Percentiles rank a stretch among this genome's conserved stretches.
phyloP scores from a whole-genome alignment of 345 rosid species.

The Ricinus communis region DNA sequence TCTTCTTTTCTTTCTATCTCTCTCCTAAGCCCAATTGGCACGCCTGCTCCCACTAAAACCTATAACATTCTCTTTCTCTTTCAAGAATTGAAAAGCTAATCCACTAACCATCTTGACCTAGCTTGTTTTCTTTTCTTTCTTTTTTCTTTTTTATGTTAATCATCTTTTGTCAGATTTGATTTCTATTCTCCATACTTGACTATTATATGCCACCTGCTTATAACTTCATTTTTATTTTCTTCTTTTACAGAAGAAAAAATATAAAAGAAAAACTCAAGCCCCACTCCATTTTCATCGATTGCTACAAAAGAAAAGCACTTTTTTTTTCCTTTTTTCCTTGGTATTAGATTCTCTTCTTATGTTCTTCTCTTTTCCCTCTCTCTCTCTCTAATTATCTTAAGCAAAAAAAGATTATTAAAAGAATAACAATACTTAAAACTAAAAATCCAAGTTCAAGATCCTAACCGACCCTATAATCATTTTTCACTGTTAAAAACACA shows the following conservation, averaged over 20 bases:
- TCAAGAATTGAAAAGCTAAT: conserved; percentile 18
- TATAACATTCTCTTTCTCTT: conserved; percentile 18
- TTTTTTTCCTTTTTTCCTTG: neutral
- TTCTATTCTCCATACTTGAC: no score
- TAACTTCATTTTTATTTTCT: no score
- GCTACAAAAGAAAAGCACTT: conserved; percentile 38
- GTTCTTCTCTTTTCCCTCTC: neutral
- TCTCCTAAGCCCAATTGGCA: conserved; percentile 44
- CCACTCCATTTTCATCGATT: conserved; percentile 40
- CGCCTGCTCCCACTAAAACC: conserved; percentile 67
- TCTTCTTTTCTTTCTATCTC: no score
- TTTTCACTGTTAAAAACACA: conserved; percentile 36
- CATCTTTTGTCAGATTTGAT: conserved; percentile 39
- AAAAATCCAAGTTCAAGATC: conserved; percentile 44
- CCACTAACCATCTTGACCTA: conserved; percentile 51
- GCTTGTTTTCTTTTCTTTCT: conserved; percentile 20
- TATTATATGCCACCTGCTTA: no score
- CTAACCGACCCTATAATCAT: conserved; percentile 23
- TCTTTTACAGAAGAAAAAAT: no score
- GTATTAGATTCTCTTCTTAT: conserved; percentile 19
- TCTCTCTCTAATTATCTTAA: neutral
- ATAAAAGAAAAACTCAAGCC: conserved; percentile 21
- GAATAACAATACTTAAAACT: conserved; percentile 1
- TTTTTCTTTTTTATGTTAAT: neutral
- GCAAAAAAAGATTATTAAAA: no score